Evolutionary conservation across 306 rosid species (phyloP).

Genomic region (Comarum palustre): DNA sequence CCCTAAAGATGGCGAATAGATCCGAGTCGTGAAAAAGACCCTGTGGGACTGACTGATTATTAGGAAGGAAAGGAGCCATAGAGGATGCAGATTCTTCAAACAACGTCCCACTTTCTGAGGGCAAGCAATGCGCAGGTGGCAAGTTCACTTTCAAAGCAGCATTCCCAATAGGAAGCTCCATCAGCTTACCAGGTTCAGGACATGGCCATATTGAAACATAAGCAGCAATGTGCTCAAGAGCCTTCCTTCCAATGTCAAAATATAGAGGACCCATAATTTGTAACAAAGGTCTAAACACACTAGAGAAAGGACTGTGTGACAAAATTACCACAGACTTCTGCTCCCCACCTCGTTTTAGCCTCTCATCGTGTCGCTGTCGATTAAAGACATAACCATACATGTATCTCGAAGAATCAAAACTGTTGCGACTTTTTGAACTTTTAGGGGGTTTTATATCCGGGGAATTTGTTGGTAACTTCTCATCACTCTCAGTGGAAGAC

Average conservation of each 20-base stretch:
- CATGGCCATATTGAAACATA: constrained; percentile 85
- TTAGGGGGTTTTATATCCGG: constrained; percentile 28
- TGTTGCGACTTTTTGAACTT: constrained; percentile 32
- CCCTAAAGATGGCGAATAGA: constrained; percentile 75
- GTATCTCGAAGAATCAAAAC: constrained; percentile 41
- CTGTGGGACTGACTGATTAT: constrained; percentile 65
- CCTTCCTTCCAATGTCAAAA: constrained; percentile 84
- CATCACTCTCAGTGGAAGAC: constrained; percentile 36
- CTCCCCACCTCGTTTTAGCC: constrained; percentile 93
- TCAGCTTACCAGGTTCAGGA: constrained; percentile 68
- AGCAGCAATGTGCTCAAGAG: constrained; percentile 87
- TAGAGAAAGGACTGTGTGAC: constrained; percentile 67
- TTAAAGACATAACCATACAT: constrained; percentile 90
- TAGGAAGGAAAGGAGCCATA: constrained; percentile 74
- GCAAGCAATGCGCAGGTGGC: constrained; percentile 82
- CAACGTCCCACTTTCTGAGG: constrained; percentile 43
- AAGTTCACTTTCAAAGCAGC: constrained; percentile 76
- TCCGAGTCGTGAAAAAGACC: constrained; percentile 93
- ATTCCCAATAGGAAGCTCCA: constrained; percentile 96
- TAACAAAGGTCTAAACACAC: constrained; percentile 81
- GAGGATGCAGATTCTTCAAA: constrained; percentile 67
- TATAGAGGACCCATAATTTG: constrained; percentile 90
- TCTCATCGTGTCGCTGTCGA: constrained; percentile 93
- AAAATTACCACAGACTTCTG: constrained; percentile 90
- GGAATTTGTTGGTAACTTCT: constrained; percentile 36